Evolutionary conservation across 2,329 filamentous ascomycete genomes (phyloP), one percentile per base, ranked within the genome.

Genomic region (Aspergillus sp.): DNA sequence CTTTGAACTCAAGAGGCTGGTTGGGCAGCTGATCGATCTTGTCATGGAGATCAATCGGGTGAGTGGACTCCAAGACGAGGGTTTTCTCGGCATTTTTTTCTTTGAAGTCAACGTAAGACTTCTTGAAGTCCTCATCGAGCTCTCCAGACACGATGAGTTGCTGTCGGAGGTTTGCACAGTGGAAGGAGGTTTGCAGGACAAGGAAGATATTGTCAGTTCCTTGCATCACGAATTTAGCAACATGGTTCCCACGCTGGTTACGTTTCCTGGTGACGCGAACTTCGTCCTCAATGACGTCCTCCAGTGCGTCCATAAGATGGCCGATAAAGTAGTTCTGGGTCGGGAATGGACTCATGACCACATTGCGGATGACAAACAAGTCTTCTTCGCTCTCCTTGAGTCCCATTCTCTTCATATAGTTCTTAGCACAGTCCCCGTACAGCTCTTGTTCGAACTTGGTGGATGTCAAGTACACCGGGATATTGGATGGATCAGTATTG

Each of bases 331-430:
- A 29, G 8, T 39, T 29, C 7, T 50, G 30, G 6, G 51, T 62
- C 43, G 57, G 56, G 44, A 59, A 67, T 38, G 54, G 49, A 30
- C 52, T 57, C 73, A 76, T 76, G 32, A 73, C 69, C 0, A 75
- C 73, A 28, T 75, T 76, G 6, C 71, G 63, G 6, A 76, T 43
- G 1, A 74, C 72, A 50, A 73, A 69, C 2, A 75, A 54, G 41
- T 69, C 66, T 7, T 69, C 60, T 0, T 59, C 45, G 0, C 73
- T 57, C 0, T 65, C 65, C 2, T 29, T 4, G 7, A 52, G 12
- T 1, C 43, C 45, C 26, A 76, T 65, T 7, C 72, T 59, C 33
- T 59, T 55, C 59, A 73, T 72, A 55, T 72, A 75, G 7, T 65
- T 61, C 0, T 58, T 42, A 7, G 64, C 65, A 44, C 72, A 75